Evolutionary conservation across 2,329 filamentous ascomycete species (phyloP).

Genomic region (Sporothrix pallida): DNA sequence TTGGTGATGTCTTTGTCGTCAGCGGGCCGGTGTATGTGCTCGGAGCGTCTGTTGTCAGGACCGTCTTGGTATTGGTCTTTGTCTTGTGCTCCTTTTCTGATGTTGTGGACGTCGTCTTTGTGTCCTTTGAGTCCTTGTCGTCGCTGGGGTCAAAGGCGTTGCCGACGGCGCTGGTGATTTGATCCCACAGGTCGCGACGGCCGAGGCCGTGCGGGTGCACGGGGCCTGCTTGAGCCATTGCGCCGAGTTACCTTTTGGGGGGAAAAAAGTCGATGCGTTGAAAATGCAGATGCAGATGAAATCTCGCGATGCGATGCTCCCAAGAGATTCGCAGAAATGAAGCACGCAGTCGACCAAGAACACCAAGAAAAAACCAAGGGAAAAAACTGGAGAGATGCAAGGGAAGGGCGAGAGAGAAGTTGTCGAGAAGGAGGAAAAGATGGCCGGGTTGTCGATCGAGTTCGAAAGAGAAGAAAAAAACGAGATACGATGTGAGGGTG

Average conservation of each 20-base stretch:
- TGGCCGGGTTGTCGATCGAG: conserved; percentile 12
- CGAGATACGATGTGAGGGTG: neutral
- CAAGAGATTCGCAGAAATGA: neutral
- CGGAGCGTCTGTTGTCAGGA: conserved; percentile 21
- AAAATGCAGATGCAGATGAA: neutral
- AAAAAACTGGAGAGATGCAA: conserved; percentile 27
- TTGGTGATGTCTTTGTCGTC: conserved; percentile 31
- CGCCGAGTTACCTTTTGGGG: neutral
- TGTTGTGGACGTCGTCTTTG: conserved; percentile 17
- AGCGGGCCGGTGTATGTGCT: conserved; percentile 19
- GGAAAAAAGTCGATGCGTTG: neutral
- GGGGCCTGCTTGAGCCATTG: conserved; percentile 7
- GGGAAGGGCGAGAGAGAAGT: neutral
- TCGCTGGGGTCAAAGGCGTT: conserved; percentile 32
- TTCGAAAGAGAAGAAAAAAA: neutral
- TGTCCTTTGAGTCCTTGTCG: conserved; percentile 5
- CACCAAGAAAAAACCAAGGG: conserved; percentile 10
- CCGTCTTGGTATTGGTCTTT: conserved; percentile 27
- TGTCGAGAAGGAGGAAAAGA: conserved; percentile 1
- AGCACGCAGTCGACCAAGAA: neutral
- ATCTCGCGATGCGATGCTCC: conserved; percentile 11
- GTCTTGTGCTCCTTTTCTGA: conserved; percentile 3
- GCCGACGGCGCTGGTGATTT: conserved; percentile 36
- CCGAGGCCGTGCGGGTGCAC: conserved; percentile 22
- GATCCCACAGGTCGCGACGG: conserved; percentile 34